Evolutionary conservation across 768 basidiomycete species (phyloP).

Genomic region (Auricularia cornea): DNA sequence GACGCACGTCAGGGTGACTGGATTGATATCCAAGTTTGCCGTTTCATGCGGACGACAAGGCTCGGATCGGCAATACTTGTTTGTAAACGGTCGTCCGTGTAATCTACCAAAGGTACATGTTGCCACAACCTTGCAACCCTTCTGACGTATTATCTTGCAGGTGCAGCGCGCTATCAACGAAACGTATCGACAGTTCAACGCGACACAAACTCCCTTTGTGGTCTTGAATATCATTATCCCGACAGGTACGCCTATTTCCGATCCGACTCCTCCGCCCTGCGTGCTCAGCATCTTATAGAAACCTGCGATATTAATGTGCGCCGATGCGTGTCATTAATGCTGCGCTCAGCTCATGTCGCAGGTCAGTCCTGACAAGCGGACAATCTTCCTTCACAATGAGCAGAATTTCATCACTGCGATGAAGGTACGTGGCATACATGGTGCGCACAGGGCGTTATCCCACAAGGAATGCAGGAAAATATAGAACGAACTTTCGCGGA

Average conservation of each 20-base stretch:
- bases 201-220: constrained; percentile 68
- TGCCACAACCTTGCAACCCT: neutral
- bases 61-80: constrained; percentile 87
- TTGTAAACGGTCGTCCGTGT: constrained; percentile 86
- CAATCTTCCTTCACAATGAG: constrained; percentile 86
- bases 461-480: constrained; percentile 35
- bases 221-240: constrained; percentile 80
- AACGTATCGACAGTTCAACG: constrained; percentile 77
- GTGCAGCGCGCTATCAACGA: constrained; percentile 89
- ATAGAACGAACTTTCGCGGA: constrained; percentile 63
- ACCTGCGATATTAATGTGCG: constrained; percentile 89
- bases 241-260: constrained; percentile 43
- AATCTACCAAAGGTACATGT: constrained; percentile 56
- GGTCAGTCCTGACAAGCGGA: constrained; percentile 78
- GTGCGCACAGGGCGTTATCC: neutral
- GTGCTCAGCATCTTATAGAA: constrained; percentile 40
- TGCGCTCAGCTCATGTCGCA: neutral
- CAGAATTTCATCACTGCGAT: constrained; percentile 65
- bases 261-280: neutral
- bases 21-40: constrained; percentile 77
- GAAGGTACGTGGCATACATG: constrained; percentile 44
- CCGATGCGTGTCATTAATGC: neutral
- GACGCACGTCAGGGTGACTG: constrained; percentile 49
- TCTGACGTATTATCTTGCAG: constrained; percentile 27
- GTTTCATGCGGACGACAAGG: constrained; percentile 67